phyloP scores from a whole-genome alignment of 768 basidiomycete species.

The Paxillus ammoniavirescens region DNA sequence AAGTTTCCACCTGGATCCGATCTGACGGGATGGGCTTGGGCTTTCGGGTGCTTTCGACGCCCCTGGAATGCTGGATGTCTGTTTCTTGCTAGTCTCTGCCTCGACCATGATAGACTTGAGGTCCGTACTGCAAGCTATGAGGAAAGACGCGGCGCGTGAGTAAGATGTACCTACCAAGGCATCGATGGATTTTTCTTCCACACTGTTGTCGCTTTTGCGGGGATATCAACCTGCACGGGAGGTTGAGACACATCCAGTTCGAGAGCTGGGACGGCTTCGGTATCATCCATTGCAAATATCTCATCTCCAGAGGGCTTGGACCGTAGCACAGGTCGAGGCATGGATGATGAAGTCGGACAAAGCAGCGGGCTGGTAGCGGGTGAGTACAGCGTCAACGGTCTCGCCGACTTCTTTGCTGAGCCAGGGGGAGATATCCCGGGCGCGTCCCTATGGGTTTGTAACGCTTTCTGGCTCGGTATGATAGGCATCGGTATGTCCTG shows the following conservation, averaged over 20 bases:
- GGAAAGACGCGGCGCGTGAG: constrained; percentile 10
- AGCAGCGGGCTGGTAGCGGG: constrained; percentile 23
- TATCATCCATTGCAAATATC: constrained; percentile 83
- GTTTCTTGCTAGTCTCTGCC: constrained; percentile 40
- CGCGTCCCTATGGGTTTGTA: constrained; percentile 23
- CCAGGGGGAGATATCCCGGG: constrained; percentile 33
- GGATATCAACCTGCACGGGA: constrained; percentile 11
- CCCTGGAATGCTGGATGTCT: constrained; percentile 4
- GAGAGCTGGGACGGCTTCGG: constrained; percentile 39
- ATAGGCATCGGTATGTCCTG: constrained; percentile 69
- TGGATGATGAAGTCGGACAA: constrained; percentile 12
- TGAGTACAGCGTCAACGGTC: constrained; percentile 2
- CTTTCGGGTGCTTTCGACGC: background rate
- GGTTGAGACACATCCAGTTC: constrained; percentile 18
- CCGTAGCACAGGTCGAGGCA: constrained; percentile 4
- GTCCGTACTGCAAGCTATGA: constrained; percentile 55
- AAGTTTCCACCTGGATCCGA: constrained; percentile 6
- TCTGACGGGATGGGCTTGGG: background rate
- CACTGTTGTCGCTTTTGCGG: constrained; percentile 28
- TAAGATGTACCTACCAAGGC: constrained; percentile 45
- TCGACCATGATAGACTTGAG: constrained; percentile 89
- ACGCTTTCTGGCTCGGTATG: constrained; percentile 27
- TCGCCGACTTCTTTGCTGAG: constrained; percentile 11
- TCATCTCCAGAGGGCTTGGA: constrained; percentile 48
- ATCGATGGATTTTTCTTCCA: constrained; percentile 48